phyloP scores from a whole-genome alignment of 805 yeast species.

The Zygosaccharomyces pseudorouxii region DNA sequence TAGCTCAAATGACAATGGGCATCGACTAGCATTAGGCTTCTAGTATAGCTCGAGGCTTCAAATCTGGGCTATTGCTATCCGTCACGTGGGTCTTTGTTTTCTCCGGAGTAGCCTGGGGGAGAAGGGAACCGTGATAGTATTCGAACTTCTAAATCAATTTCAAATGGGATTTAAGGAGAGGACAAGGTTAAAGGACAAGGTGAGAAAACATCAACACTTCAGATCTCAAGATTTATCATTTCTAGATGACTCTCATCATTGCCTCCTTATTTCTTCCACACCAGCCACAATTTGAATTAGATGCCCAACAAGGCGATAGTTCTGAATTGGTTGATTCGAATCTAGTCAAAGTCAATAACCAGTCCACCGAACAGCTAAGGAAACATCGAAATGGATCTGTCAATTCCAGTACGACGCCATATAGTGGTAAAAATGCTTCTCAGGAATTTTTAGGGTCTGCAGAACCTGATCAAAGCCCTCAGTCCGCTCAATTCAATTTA shows the following conservation, averaged over 20 bases:
- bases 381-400: slow-evolving; percentile 26
- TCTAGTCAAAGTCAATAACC: slow-evolving; percentile 20
- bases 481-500: slow-evolving; percentile 2
- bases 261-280: slow-evolving; percentile 74
- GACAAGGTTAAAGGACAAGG: neutral
- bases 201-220: neutral
- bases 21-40: slow-evolving; percentile 22
- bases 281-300: slow-evolving; percentile 55
- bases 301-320: slow-evolving; percentile 31
- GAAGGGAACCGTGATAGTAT: neutral
- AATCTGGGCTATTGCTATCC: neutral
- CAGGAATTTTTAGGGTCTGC: slow-evolving; percentile 14
- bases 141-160: neutral
- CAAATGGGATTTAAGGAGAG: neutral
- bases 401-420: slow-evolving; percentile 23
- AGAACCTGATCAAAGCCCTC: slow-evolving; percentile 13
- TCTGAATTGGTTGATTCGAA: slow-evolving; percentile 31
- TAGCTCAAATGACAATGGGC: slow-evolving; percentile 38
- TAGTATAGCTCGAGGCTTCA: neutral
- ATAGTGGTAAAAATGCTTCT: slow-evolving; percentile 12
- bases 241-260: slow-evolving; percentile 57
- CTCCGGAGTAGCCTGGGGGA: neutral
- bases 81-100: slow-evolving; percentile 2
- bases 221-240: neutral
- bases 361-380: slow-evolving; percentile 13